Evolutionary conservation across 768 basidiomycete genomes (phyloP), one percentile per base, ranked within the genome.

Genomic region (Mycena maculata): DNA sequence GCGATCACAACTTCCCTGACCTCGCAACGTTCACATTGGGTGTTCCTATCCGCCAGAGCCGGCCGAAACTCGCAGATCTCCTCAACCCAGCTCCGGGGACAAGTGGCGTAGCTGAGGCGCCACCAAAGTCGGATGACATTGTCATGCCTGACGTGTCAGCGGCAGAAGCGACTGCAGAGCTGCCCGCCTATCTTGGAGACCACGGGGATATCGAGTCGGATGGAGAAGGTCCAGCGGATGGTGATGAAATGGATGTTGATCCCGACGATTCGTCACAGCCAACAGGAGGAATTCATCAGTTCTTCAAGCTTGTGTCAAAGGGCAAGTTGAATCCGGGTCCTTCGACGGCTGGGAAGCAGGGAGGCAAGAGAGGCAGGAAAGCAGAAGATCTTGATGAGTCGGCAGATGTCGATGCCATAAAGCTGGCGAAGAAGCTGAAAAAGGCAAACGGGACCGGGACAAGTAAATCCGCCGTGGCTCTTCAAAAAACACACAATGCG

Each of bases 1-100:
- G 56, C 1, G 56, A 58, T 15, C 56, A 58, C 36, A 55, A 55
- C n/a, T 55, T 55, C 13, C 54, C 54, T 13, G 54, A 55, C 38
- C 36, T 55, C 11, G 54, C 54, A 16, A 23, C 2, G 33, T 54
- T 54, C 18, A 31, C 31, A 9, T 20, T 54, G 20, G 5, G 31
- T 7, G 4, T 15, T 20, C 54, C 38, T 13, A 39, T 22, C 1
- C 54, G 54, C 38, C 27, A 23, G 27, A 55, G 23, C 18, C 54
- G 54, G n/a, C 54, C 38, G 4, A 41, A 36, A 15, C 27, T 55
- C 12, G 54, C 54, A 23, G 54, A 55, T n/a, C 18, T 55, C 7
- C 36, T 55, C 33, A 55, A 55, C 27, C 54, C 54, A 6, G 53
- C 53, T 8, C 22, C 54, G 8, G 39, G 41, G 23, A 28, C 36